Evolutionary conservation across 2,329 filamentous ascomycete genomes (phyloP).

Genomic region (Penicillium sp.): DNA sequence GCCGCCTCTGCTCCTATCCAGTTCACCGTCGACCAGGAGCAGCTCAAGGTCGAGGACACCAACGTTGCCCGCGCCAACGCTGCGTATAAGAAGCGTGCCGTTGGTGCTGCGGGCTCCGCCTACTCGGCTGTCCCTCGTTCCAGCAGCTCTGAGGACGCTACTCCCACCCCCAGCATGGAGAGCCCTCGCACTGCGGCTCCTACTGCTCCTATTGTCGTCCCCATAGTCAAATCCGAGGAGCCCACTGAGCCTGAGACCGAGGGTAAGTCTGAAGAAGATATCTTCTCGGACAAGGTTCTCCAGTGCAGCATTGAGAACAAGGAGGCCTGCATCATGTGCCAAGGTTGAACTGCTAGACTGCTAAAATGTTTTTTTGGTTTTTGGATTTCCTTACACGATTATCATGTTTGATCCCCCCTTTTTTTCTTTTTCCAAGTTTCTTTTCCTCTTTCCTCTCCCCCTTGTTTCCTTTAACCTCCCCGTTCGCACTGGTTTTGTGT

Average conservation of each 20-base stretch:
- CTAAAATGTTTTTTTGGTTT: conserved; percentile 53
- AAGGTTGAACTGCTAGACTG: conserved; percentile 68
- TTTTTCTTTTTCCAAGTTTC: not conserved
- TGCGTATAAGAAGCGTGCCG: conserved; percentile 72
- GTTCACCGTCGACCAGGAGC: conserved; percentile 98
- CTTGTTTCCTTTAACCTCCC: not conserved
- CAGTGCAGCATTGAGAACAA: conserved; percentile 97
- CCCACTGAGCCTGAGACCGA: conserved; percentile 74
- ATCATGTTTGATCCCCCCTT: conserved; percentile 23
- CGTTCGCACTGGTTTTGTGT: conserved; percentile 18
- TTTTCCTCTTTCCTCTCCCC: not conserved
- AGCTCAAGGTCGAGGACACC: conserved; percentile 84
- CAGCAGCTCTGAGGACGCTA: conserved; percentile 67
- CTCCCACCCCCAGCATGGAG: conserved; percentile 49
- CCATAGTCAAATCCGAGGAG: conserved; percentile 66
- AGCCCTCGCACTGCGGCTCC: conserved; percentile 62
- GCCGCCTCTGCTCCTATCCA: conserved; percentile 96
- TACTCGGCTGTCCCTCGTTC: conserved; percentile 69
- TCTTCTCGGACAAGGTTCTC: conserved; percentile 91
- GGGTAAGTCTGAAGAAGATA: conserved; percentile 78
- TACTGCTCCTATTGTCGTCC: conserved; percentile 55
- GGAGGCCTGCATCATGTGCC: conserved; percentile 96
- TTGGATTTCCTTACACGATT: conserved; percentile 20
- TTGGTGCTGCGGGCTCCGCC: conserved; percentile 63
- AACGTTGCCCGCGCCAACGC: conserved; percentile 69